These are phyloP conservation scores for Dendrocalamus latiflorus DNA, from an alignment of 202 grass and related monocot species.

Conservation along the genomic window DNA sequence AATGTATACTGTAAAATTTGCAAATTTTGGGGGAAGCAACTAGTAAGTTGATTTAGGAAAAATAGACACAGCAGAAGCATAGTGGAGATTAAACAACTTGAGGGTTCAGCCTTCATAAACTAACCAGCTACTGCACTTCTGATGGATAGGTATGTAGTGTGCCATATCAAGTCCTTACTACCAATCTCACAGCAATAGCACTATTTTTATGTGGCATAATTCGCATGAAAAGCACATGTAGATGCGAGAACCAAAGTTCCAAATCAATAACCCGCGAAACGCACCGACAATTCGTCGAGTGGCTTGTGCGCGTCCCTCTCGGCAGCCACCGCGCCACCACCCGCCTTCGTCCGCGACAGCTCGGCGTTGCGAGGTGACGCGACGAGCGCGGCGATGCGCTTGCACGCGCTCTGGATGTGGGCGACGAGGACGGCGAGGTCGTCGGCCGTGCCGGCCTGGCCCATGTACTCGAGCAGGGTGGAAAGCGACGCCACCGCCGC, in stretches of 20 bases:
- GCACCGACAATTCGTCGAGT: conserved; percentile 78
- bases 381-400: conserved; percentile 77
- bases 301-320: conserved; percentile 73
- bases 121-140: too few species aligned
- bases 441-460: conserved; percentile 30
- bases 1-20: not conserved
- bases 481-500: not conserved
- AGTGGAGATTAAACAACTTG: not conserved
- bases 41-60: not conserved
- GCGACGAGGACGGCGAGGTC: conserved; percentile 63
- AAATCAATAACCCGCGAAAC: not conserved
- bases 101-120: too few species aligned
- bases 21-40: not conserved
- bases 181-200: not conserved
- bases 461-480: conserved; percentile 67
- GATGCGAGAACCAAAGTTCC: not conserved
- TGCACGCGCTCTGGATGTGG: conserved; percentile 82
- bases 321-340: not conserved
- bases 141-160: not conserved
- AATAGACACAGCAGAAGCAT: not conserved
- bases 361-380: conserved; percentile 63
- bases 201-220: not conserved
- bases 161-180: not conserved
- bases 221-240: not conserved
- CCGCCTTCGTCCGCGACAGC: conserved; percentile 16